Evolutionary conservation across 2,329 filamentous ascomycete genomes (phyloP), one percentile per base, ranked within the genome.

Genomic region (Zasmidium angulare): DNA sequence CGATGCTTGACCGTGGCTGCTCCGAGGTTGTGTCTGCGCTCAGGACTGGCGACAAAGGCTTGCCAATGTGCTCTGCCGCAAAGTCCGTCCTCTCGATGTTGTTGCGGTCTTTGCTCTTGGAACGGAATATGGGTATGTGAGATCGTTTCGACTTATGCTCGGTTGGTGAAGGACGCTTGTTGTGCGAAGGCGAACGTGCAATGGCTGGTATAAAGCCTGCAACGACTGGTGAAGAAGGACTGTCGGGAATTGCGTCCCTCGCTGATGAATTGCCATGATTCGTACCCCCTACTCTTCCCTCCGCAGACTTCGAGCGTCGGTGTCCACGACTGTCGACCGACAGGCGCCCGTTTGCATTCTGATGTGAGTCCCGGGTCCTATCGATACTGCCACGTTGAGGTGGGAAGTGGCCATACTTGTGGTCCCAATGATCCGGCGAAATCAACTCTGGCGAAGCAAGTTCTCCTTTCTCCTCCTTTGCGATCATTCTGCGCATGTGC

Each of bases 401-500:
- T 1, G 66, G 62, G 31, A 72, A 68, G 2, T 59, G 62, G 6
- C 65, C 69, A 22, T 68, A 47, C 47, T 63, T 61, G 31, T 66
- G 67, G 62, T 73, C 69, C 72, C 73, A 74, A 40, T 66, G 74
- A 60, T 80, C 78, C 40, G 77, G 77, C 2, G 78, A 78, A 2
- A 74, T 66, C 2, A 75, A 55, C 9, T 74, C 69, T 3, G 77
- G 74, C 2, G 77, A 73, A 3, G 70, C 70, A 9, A 63, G 55
- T 50, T 75, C 69, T 10, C 68, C 73, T 58, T 68, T 69, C n/a
- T 74, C 73, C 46, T 80, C 77, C 49, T 76, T 72, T 50, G 77
- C 75, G 53, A 81, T 73, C 63, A 80, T 67, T 11, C 72, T 66
- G 49, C 75, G 71, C 71, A 81, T 76, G 51, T 79, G 78, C 22